A percentile compares a stretch with the other conserved stretches of the same genome.
Conservation (phyloP, 2,329 filamentous ascomycete species). For the Pestalotiopsis sp. region DNA sequence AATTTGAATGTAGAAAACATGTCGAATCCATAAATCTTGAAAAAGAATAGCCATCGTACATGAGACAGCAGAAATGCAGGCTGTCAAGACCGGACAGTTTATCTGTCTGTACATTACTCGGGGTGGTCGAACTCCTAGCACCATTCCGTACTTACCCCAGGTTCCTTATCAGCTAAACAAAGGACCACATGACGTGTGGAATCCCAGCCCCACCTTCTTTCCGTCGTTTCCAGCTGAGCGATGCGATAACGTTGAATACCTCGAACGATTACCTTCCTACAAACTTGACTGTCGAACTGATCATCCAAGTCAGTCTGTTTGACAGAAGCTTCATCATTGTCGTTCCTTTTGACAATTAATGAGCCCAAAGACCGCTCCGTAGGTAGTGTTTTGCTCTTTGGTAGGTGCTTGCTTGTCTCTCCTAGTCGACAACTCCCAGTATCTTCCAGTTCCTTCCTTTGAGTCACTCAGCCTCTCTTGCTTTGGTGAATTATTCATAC, state of each 20-base stretch:
- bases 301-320: background rate
- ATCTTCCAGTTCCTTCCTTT: background rate
- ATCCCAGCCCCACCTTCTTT: background rate
- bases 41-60: background rate
- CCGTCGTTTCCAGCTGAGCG: background rate
- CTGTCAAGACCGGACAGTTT: background rate
- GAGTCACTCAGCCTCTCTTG: background rate
- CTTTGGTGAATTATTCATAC: background rate
- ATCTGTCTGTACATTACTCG: background rate
- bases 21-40: background rate
- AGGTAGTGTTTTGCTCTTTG: background rate
- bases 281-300: background rate
- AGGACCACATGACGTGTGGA: conserved; percentile 14
- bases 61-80: too few species aligned
- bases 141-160: background rate
- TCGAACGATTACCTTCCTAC: background rate
- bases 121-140: background rate
- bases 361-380: background rate
- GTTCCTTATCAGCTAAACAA: conserved; percentile 8
- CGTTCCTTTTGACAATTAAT: background rate
- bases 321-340: background rate
- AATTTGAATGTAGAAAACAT: background rate
- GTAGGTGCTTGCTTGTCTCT: background rate
- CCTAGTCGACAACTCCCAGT: background rate
- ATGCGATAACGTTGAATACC: background rate